Percentiles rank a stretch among this genome's conserved stretches.
Evolutionary conservation across 169 alveolate species (phyloP).

Genomic region (Eimeria tenella): DNA sequence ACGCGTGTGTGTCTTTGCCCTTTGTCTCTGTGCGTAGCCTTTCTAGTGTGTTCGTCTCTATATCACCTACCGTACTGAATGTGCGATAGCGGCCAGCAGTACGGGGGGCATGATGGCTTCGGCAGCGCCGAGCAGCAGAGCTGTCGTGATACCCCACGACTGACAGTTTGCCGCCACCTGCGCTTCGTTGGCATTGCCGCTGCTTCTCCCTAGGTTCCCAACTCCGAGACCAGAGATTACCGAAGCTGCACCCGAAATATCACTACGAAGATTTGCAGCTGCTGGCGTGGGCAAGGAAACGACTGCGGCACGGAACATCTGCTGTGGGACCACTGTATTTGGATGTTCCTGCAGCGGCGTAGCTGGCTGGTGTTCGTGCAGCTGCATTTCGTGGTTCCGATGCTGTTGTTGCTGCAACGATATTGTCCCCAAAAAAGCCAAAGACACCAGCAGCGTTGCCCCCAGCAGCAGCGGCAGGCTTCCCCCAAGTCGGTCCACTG

Average conservation of each 20-base stretch:
- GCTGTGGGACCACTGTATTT: not conserved
- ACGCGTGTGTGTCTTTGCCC: no score
- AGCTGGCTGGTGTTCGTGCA: no score
- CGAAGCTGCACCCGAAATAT: not conserved
- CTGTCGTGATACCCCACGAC: not conserved
- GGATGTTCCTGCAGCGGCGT: not conserved
- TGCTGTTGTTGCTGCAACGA: constrained; percentile 28
- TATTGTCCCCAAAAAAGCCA: not conserved
- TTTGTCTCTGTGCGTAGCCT: no score
- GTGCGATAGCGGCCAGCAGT: not conserved
- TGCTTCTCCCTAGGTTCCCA: not conserved
- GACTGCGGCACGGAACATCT: not conserved
- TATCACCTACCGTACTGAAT: not conserved
- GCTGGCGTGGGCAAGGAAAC: not conserved
- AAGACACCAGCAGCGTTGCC: constrained; percentile 23
- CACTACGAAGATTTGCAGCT: not conserved
- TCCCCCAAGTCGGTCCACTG: constrained; percentile 18
- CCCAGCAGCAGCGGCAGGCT: constrained; percentile 33
- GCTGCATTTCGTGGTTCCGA: not conserved
- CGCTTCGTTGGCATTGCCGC: not conserved
- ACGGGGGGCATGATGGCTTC: constrained; percentile 14
- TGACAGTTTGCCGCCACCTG: not conserved
- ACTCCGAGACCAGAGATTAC: not conserved
- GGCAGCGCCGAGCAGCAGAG: constrained; percentile 9
- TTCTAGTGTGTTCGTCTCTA: no score